Evolutionary conservation across 345 rosid species (phyloP), one percentile per base, ranked within the genome.

Genomic region (Physaria fendleri): DNA sequence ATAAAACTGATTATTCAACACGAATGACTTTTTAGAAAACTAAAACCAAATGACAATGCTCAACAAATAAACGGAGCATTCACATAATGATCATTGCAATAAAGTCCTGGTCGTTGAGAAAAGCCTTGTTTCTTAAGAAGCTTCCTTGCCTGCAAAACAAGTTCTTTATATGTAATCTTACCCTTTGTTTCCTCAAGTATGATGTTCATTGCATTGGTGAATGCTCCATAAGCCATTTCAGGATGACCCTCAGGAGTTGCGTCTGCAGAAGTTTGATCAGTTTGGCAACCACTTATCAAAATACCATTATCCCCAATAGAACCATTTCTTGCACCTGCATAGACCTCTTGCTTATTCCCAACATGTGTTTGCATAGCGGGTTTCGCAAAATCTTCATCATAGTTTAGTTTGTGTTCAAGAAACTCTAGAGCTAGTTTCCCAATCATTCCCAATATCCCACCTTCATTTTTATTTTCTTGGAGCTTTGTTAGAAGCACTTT

Each of bases 241-340:
- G 91, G 30, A 12, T 78, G 68, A 12, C 88, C 95, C 0, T 65
- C 35, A 20, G 93, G 95, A 50, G 78, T 83, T 6, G 97, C 97
- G 29, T 93, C 99, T 0, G 99, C 99, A 15, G 99, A 93, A 32
- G 95, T 86, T 77, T 93, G 88, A 70, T 88, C 73, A 3, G 86
- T 81, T 73, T 93, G 99, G 56, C 99, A 93, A 39, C 97, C 97
- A 21, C 99, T 93, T 14, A 93, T 71, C 68, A 93, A 71, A 65
- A 93, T 76, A 32, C 94, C 97, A 1, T 78, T 74, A 41, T 80
- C 91, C 0, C 90, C 82, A 33, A 93, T 78, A 4, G 79, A 44
- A 16, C 80, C 82, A 65, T 71, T 82, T 2, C 58, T 52, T 15
- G 74, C 7, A 68, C 94, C 97, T 5, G 99, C 99, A 59, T 82